phyloP scores from a whole-genome alignment of 495 filamentous ascomycete species.

The Margaritispora aquatica region DNA sequence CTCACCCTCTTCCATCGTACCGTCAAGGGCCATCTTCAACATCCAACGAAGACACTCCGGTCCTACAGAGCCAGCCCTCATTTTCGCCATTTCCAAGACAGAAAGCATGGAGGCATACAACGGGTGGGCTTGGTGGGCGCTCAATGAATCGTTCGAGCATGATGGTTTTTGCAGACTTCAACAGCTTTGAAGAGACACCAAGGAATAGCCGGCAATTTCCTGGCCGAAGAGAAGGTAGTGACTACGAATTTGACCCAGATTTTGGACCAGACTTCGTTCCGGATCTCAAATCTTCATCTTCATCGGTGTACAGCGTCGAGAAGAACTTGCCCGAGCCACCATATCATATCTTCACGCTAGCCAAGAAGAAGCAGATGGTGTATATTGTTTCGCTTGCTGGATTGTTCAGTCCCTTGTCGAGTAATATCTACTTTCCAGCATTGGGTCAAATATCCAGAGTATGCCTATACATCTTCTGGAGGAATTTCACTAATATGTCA shows the following conservation, averaged over 20 bases:
- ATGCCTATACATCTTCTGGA: not conserved
- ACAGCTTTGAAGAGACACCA: conserved; percentile 13
- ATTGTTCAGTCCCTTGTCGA: conserved; percentile 25
- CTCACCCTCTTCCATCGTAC: conserved; percentile 1
- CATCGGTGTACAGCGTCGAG: conserved; percentile 5
- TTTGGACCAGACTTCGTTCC: not conserved
- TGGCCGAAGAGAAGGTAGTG: not conserved
- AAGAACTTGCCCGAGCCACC: conserved; percentile 14
- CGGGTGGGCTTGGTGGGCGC: conserved; percentile 1
- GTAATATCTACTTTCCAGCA: conserved; percentile 40
- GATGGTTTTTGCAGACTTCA: conserved; percentile 19
- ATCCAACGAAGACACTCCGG: not conserved
- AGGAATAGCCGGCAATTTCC: conserved; percentile 4
- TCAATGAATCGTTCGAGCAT: conserved; percentile 12
- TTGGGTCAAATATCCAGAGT: conserved; percentile 17
- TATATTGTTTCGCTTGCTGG: conserved; percentile 33
- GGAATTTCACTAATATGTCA: conserved; percentile 18
- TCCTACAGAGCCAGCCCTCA: not conserved
- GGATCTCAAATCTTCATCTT: conserved; percentile 7
- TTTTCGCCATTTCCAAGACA: not conserved
- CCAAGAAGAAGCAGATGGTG: conserved; percentile 31
- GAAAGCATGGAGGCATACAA: not conserved
- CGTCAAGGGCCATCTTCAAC: conserved; percentile 7
- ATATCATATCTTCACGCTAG: conserved; percentile 27
- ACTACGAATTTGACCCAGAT: not conserved